Evolutionary conservation across 768 basidiomycete species (phyloP).

Genomic region (Saitozyma podzolica): DNA sequence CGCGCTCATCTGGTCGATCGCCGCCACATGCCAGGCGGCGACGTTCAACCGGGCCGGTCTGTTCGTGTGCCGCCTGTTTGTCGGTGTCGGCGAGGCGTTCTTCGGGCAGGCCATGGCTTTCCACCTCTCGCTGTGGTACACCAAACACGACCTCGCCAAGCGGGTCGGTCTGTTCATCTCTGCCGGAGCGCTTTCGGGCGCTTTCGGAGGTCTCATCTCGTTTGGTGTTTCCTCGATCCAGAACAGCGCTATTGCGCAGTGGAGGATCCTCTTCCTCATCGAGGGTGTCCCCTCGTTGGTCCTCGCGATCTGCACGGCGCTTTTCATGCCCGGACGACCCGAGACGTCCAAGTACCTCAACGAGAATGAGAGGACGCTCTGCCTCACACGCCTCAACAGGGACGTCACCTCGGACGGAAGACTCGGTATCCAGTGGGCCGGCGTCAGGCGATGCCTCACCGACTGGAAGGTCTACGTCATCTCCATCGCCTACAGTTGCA

Average conservation of each 20-base stretch:
- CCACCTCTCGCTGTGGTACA: conserved; percentile 51
- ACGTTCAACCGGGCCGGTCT: conserved; percentile 47
- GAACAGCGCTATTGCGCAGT: conserved; percentile 32
- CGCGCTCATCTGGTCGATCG: conserved; percentile 54
- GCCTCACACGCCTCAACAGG: conserved; percentile 50
- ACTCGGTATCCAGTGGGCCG: conserved; percentile 50
- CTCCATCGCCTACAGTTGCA: conserved; percentile 34
- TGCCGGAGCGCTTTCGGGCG: conserved; percentile 49
- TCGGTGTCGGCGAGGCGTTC: conserved; percentile 50
- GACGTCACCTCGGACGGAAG: conserved; percentile 33
- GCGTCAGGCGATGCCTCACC: conserved; percentile 48
- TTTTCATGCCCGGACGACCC: conserved; percentile 55
- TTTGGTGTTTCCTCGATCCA: conserved; percentile 43
- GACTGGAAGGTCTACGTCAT: conserved; percentile 54
- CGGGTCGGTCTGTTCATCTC: conserved; percentile 55
- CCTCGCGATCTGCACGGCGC: conserved; percentile 52
- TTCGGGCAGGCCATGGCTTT: conserved; percentile 51
- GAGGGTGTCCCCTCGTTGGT: conserved; percentile 53
- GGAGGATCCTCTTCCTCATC: conserved; percentile 55
- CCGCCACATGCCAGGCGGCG: conserved; percentile 52
- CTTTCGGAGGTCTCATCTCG: conserved; percentile 49
- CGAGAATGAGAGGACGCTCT: conserved; percentile 52
- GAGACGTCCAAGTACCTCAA: conserved; percentile 51
- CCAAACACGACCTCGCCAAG: conserved; percentile 52
- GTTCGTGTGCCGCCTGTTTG: conserved; percentile 52